These are phyloP conservation scores for Evernia prunastri DNA, from an alignment of 495 filamentous ascomycete genomes.

Conservation along the genomic window DNA sequence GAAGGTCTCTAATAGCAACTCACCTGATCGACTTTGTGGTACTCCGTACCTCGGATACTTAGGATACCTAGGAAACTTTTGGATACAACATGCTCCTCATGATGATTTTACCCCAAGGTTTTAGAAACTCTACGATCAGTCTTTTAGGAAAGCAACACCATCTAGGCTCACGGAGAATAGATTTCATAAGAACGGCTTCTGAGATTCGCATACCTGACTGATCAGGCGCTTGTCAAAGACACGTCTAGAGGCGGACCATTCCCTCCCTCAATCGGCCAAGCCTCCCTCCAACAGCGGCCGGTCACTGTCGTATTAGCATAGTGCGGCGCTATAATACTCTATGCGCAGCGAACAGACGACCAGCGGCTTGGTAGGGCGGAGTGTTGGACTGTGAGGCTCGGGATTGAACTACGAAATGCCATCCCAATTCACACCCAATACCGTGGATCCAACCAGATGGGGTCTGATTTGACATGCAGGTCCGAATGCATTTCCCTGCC, in stretches of 20 bases:
- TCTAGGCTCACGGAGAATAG: not conserved
- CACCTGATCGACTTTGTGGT: not conserved
- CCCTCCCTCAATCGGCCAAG: not conserved
- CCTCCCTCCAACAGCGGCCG: not conserved
- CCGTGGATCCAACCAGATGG: not conserved
- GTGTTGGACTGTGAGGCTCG: not conserved
- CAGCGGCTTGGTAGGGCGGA: not conserved
- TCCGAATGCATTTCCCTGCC: constrained; percentile 12
- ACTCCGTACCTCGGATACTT: no score
- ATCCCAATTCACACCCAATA: not conserved
- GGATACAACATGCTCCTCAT: not conserved
- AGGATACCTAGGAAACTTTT: no score
- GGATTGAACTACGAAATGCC: not conserved
- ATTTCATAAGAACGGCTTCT: not conserved
- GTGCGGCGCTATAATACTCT: not conserved
- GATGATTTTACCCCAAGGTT: not conserved
- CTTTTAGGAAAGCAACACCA: not conserved
- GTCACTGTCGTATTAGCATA: not conserved
- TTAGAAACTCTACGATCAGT: not conserved
- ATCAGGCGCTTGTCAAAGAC: not conserved
- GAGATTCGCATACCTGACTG: not conserved
- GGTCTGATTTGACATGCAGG: constrained; percentile 13
- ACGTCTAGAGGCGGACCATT: not conserved
- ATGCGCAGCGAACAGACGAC: not conserved
- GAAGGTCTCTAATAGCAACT: not conserved